Percentiles rank a stretch among this genome's conserved stretches.
These are phyloP conservation scores for Ustilaginoidea virens DNA, from an alignment of 2,329 filamentous ascomycete species.

Conservation along the genomic window DNA sequence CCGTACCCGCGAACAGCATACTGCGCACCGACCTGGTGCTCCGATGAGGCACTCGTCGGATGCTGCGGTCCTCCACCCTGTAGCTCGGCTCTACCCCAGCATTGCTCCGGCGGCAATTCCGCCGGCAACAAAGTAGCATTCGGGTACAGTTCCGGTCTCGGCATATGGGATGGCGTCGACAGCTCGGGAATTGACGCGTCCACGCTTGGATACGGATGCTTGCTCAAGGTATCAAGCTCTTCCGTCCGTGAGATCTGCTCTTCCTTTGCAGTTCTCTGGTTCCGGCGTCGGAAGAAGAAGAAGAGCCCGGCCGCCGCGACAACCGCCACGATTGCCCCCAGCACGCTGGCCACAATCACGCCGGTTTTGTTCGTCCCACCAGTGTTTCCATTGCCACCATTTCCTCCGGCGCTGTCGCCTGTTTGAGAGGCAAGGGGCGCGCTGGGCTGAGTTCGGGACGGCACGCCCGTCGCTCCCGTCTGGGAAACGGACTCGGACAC, in stretches of 20 bases:
- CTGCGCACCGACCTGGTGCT: constrained; percentile 7
- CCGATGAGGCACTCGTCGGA: too few species aligned
- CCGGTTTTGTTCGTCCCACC: constrained; percentile 11
- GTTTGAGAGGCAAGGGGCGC: constrained; percentile 5
- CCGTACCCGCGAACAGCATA: constrained; percentile 6
- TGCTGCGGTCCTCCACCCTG: constrained; percentile 11
- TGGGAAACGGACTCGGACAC: constrained; percentile 21
- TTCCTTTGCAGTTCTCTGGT: constrained; percentile 12
- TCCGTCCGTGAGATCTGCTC: constrained; percentile 9
- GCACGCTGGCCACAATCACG: constrained; percentile 19
- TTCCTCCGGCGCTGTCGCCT: constrained; percentile 6
- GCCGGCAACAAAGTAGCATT: constrained; percentile 7
- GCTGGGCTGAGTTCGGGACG: constrained; percentile 6
- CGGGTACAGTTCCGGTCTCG: constrained; percentile 12
- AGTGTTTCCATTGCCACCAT: constrained; percentile 4
- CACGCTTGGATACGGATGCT: constrained; percentile 3
- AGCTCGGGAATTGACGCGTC: constrained; percentile 7
- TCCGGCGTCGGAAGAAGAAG: constrained; percentile 20
- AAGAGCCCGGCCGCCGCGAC: constrained; percentile 15
- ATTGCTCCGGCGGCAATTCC: constrained; percentile 11
- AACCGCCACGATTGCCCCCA: constrained; percentile 11
- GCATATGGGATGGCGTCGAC: constrained; percentile 11
- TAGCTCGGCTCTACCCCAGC: constrained; percentile 12
- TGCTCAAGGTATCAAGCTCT: constrained; percentile 1
- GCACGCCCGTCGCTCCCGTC: constrained; percentile 5